A percentile compares a stretch with the other conserved stretches of the same genome.
These are phyloP conservation scores for Starmera dryadoides DNA, from an alignment of 805 yeast species.

Conservation along the genomic window DNA sequence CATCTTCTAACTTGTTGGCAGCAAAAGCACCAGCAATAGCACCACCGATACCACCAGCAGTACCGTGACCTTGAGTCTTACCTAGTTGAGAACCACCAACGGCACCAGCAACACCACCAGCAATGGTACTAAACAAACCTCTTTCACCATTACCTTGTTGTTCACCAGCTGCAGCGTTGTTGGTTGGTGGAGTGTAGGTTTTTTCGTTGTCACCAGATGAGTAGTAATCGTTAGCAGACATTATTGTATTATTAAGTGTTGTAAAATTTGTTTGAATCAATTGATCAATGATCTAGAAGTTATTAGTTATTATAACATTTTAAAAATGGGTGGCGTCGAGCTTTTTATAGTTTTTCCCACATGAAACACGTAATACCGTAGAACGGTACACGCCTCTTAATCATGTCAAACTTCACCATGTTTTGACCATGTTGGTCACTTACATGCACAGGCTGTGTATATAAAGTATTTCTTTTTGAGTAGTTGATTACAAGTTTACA, in stretches of 20 bases:
- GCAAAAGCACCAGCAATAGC: constrained; percentile 44
- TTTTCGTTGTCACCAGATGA: constrained; percentile 33
- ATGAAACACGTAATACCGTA: too few species aligned
- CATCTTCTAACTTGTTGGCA: constrained; percentile 39
- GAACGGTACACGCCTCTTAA: too few species aligned
- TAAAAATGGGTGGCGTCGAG: too few species aligned
- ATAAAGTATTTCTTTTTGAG: too few species aligned
- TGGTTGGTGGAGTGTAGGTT: constrained; percentile 20
- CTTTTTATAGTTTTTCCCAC: too few species aligned
- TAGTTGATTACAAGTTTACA: too few species aligned
- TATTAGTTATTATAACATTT: background rate
- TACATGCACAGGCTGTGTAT: too few species aligned
- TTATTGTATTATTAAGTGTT: constrained; percentile 10
- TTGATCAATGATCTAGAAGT: background rate
- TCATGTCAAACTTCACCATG: too few species aligned
- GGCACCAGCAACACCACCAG: constrained; percentile 50
- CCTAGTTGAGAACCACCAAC: constrained; percentile 40
- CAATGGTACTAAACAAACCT: constrained; percentile 36
- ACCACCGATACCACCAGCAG: constrained; percentile 40
- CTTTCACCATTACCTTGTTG: constrained; percentile 23
- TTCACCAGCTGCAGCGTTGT: constrained; percentile 1
- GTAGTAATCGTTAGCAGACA: constrained; percentile 56
- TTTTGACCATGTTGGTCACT: too few species aligned
- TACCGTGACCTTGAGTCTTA: constrained; percentile 25
- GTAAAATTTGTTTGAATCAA: background rate